Base-by-base conservation (phyloP, 495 filamentous ascomycete genomes). In the Penicillium paxilli region DNA sequence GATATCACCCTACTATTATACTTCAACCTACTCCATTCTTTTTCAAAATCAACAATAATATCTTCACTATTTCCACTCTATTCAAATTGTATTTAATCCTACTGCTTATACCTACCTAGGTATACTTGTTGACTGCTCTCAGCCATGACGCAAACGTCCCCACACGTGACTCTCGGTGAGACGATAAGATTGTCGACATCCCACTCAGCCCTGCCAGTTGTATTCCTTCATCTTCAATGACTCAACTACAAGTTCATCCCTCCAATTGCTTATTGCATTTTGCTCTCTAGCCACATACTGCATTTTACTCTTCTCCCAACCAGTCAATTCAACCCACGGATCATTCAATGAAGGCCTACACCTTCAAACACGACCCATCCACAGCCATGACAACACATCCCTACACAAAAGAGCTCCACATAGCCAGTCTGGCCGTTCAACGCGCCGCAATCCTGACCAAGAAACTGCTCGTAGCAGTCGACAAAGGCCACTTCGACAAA, bases 371-470 rank as follows among this genome's bases (percentile, higher is more conserved):
- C n/a, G 12, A 38, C n/a, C n/a, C n/a, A 16, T 19, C n/a, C 20
- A 12, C 40, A 23, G 25, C 23, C 12, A 55, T 58, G 48, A 59
- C 47, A 32, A 42, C 65, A 24, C 54, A 52, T 38, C 55, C 69
- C 40, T 79, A 76, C 67, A 55, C 62, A 55, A 72, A 70, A 59
- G 81, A 84, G 60, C 72, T 77, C 3, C 62, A 72, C 26, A 65
- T 83, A 32, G 81, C 78, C 33, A 68, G 73, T 45, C 69, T 81
- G 19, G 71, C 81, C 20, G 80, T 83, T 10, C 80, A 83, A 49
- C 71, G 79, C 59, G 80, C 80, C 26, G 65, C 78, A n/a, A 59
- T 80, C 30, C 55, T 81, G 16, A 83, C 81, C 9, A 81, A 80
- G 49, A 64, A 70, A 47, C 68, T 83, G 35, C 71, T 81, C 24